These are phyloP conservation scores for Blastobotrys mokoenaii DNA, from an alignment of 805 yeast species.

Conservation along the genomic window DNA sequence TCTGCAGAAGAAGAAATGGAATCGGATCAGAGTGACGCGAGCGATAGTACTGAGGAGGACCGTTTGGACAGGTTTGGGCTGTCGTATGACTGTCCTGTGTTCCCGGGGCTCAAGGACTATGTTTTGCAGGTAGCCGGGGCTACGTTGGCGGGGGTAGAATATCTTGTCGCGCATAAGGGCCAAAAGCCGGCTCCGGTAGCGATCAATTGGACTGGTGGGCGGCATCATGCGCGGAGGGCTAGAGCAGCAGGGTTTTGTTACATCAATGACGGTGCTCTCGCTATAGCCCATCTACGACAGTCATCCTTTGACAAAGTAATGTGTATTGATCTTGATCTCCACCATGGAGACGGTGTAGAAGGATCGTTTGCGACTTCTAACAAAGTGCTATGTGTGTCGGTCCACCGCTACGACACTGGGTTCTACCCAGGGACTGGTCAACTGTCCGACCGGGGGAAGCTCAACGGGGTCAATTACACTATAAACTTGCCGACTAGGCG, in stretches of 20 bases:
- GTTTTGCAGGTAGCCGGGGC: constrained; percentile 47
- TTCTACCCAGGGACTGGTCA: constrained; percentile 70
- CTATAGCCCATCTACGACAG: constrained; percentile 41
- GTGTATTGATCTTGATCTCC: constrained; percentile 66
- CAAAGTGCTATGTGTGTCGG: constrained; percentile 51
- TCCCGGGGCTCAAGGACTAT: constrained; percentile 45
- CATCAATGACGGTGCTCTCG: constrained; percentile 57
- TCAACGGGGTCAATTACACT: constrained; percentile 31
- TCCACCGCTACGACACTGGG: constrained; percentile 57
- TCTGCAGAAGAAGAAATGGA: constrained; percentile 13
- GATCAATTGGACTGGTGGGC: constrained; percentile 73
- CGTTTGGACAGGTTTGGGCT: constrained; percentile 36
- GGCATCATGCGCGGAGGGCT: constrained; percentile 55
- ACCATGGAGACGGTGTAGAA: constrained; percentile 78
- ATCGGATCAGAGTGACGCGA: constrained; percentile 4
- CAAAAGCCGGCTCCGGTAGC: constrained; percentile 22
- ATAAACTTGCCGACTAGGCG: constrained; percentile 49
- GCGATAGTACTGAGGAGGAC: constrained; percentile 3
- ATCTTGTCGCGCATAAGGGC: constrained; percentile 17
- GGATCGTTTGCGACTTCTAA: constrained; percentile 49
- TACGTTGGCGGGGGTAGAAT: constrained; percentile 41
- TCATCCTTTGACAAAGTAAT: constrained; percentile 36
- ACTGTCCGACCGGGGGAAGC: constrained; percentile 30
- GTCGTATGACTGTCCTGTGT: constrained; percentile 55
- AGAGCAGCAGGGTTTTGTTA: constrained; percentile 67